Evolutionary conservation across 108 stramenopile species (phyloP).

Genomic region (Aureococcus anophagefferens): DNA sequence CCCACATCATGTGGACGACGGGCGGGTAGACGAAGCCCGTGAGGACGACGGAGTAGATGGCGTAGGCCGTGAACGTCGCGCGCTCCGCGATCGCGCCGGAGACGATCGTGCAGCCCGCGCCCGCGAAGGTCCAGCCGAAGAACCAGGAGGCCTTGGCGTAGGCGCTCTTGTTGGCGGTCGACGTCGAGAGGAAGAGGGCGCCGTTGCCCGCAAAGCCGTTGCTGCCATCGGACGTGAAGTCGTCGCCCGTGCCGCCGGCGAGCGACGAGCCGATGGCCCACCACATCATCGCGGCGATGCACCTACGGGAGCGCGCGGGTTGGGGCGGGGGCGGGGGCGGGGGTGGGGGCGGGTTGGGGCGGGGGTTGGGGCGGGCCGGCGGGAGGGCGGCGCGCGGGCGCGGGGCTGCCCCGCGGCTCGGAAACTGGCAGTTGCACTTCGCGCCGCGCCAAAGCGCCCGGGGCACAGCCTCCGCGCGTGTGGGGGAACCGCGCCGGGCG

Average conservation of each 20-base stretch:
- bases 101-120: constrained; percentile 65
- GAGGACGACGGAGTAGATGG: constrained; percentile 56
- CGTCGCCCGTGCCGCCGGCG: constrained; percentile 4
- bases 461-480: too few relatives aligned
- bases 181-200: neutral
- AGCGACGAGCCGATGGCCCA: constrained; percentile 11
- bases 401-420: too few relatives aligned
- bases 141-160: constrained; percentile 52
- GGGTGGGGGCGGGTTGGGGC: too few relatives aligned
- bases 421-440: too few relatives aligned
- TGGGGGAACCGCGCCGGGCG: too few relatives aligned
- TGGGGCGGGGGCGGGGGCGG: too few relatives aligned
- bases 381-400: too few relatives aligned
- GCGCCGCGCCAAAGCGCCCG: too few relatives aligned
- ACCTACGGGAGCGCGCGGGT: too few relatives aligned
- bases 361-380: too few relatives aligned
- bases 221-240: neutral
- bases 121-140: constrained; percentile 66
- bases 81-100: constrained; percentile 66
- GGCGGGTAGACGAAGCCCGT: constrained; percentile 78
- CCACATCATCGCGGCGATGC: constrained; percentile 5
- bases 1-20: constrained; percentile 70
- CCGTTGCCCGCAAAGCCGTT: neutral
- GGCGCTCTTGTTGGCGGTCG: constrained; percentile 12
- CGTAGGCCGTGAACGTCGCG: constrained; percentile 63